phyloP scores from a whole-genome alignment of 2,329 filamentous ascomycete genomes.

The Microdochium bolleyi region DNA sequence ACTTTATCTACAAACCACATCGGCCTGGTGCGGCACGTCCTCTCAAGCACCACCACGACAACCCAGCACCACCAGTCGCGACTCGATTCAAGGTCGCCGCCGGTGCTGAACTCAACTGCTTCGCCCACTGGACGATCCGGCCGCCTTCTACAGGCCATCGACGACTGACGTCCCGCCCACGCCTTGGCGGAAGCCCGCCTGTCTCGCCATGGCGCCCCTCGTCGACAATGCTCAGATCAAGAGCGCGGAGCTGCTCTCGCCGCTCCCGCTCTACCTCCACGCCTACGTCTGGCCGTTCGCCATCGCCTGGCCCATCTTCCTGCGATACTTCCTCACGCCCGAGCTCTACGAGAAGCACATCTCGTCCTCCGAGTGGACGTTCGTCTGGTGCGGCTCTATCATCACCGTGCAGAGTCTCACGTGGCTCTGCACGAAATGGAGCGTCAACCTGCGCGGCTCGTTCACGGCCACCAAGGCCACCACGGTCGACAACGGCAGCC shows the following conservation, averaged over 20 bases:
- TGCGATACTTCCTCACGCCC: slow-evolving; percentile 75
- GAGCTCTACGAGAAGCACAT: slow-evolving; percentile 89
- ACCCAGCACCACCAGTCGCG: neutral
- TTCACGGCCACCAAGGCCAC: slow-evolving; percentile 72
- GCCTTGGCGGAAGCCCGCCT: neutral
- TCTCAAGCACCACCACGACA: neutral
- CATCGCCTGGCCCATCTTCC: slow-evolving; percentile 86
- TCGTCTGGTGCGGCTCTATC: slow-evolving; percentile 86
- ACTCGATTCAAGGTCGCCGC: neutral
- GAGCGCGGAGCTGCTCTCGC: slow-evolving; percentile 79
- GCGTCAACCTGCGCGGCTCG: slow-evolving; percentile 71
- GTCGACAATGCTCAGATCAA: slow-evolving; percentile 89
- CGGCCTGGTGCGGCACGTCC: neutral
- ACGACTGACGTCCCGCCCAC: neutral
- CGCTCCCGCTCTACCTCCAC: slow-evolving; percentile 72
- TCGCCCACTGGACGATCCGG: neutral
- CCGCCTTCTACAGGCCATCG: neutral
- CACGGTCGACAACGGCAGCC: slow-evolving; percentile 62
- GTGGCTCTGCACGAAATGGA: slow-evolving; percentile 98
- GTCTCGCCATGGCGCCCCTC: slow-evolving; percentile 59
- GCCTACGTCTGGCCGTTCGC: slow-evolving; percentile 90
- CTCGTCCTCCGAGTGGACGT: slow-evolving; percentile 93
- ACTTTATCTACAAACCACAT: neutral
- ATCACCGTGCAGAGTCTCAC: slow-evolving; percentile 79
- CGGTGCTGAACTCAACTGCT: neutral